Evolutionary conservation across 345 rosid species (phyloP), one percentile per base, ranked within the genome.

Genomic region (Fremontodendron californicum): DNA sequence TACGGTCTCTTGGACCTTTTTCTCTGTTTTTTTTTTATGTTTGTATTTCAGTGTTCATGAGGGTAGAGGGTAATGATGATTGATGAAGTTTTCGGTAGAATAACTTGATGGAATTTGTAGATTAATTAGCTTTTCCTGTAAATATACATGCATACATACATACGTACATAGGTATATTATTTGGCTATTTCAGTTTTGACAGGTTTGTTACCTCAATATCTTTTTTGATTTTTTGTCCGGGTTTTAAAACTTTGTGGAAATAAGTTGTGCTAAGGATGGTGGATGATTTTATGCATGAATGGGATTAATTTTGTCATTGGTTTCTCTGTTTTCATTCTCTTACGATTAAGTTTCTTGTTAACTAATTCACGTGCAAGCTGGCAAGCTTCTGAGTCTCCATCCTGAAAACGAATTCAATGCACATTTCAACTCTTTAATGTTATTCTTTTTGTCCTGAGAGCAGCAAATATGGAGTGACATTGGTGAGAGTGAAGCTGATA

Each of bases 391-490:
- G 48, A 55, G 15, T 40, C 18, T 69, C 29, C 58, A 19, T 69
- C 46, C 57, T 13, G 42, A 29, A 54, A 54, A 51, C 57, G 79
- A 69, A 76, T 43, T 42, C 27, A 69, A 51, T 71, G 29, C 69
- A 9, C 8, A 12, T 64, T 43, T 63, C 65, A 73, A 8, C 15
- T 43, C 70, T 23, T 45, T 58, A 54, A 73, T 5, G 23, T 70
- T 5, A 60, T 74, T 48, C 39, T 63, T 75, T 18, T 79, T 74
- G 35, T 58, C 49, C 13, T 71, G 85, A 61, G 79, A 79, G 79
- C 99, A 95, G 99, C 90, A 95, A 95, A 81, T 95, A 87, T 95
- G 99, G 99, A 91, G 78, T 83, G 99, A 95, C 40, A 93, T 95
- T 45, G 99, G 99, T 13, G 99, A 95, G 85, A 90, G 85, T 73